Percentiles rank a stretch among this genome's conserved stretches.
Conservation (phyloP, 2,329 filamentous ascomycete species). For the Arthrocladium fulminans region DNA sequence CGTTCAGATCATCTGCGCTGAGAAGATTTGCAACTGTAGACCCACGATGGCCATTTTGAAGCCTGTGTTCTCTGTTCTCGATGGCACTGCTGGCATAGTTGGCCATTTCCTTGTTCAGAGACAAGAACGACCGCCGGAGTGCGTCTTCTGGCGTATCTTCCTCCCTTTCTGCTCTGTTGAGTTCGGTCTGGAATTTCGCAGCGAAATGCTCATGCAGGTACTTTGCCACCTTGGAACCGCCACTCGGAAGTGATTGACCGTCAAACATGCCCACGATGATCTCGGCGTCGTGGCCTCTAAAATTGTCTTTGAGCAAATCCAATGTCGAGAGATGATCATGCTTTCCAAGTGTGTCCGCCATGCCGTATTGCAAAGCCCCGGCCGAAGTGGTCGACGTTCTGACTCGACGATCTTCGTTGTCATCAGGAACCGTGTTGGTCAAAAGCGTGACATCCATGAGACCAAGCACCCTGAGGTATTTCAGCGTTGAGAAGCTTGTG, state of each 20-base stretch:
- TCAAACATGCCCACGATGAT: conserved; percentile 93
- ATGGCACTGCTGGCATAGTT: conserved; percentile 72
- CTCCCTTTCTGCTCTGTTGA: conserved; percentile 62
- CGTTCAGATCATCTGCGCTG: conserved; percentile 78
- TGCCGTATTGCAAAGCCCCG: conserved; percentile 85
- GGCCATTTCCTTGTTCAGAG: conserved; percentile 88
- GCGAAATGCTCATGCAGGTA: conserved; percentile 95
- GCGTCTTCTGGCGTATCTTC: conserved; percentile 75
- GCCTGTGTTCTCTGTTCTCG: conserved; percentile 38
- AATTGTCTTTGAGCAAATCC: conserved; percentile 87
- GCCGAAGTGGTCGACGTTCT: conserved; percentile 93
- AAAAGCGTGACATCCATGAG: conserved; percentile 97
- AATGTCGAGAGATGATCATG: conserved; percentile 93
- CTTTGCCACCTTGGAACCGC: conserved; percentile 92
- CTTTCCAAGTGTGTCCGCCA: conserved; percentile 89
- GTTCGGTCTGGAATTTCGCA: conserved; percentile 69
- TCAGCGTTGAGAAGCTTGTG: conserved; percentile 82
- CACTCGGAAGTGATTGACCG: conserved; percentile 76
- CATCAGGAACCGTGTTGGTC: conserved; percentile 84
- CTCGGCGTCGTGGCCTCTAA: conserved; percentile 82
- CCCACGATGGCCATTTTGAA: conserved; percentile 56
- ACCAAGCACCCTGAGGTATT: conserved; percentile 76
- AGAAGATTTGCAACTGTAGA: conserved; percentile 66
- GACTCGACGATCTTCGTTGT: conserved; percentile 89
- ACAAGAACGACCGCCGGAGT: conserved; percentile 73